Evolutionary conservation across 1,139 yeast species (phyloP).

Genomic region (Yamadazyma atmosphaerica): DNA sequence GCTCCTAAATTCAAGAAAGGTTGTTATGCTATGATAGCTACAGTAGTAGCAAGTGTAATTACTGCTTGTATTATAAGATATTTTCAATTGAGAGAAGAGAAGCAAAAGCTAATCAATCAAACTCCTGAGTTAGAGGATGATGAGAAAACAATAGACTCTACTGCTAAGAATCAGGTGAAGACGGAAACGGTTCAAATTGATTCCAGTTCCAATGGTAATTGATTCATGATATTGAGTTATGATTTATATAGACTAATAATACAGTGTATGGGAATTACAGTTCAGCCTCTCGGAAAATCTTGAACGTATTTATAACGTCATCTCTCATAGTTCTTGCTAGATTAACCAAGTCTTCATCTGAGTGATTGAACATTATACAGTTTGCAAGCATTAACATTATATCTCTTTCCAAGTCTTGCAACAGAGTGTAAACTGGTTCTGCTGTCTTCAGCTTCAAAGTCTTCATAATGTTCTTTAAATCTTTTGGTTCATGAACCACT

Average conservation of each 20-base stretch:
- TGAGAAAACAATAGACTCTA: conserved; percentile 9
- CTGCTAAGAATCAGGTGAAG: conserved; percentile 4
- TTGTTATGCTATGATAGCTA: conserved; percentile 57
- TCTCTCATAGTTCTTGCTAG: conserved; percentile 70
- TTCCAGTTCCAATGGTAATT: not conserved
- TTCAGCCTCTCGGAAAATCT: conserved; percentile 51
- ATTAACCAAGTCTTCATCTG: conserved; percentile 59
- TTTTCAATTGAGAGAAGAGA: conserved; percentile 38
- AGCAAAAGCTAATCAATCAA: not conserved
- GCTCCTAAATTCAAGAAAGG: conserved; percentile 54
- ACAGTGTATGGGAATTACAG: conserved; percentile 3
- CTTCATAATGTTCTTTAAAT: conserved; percentile 61
- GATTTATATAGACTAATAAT: conserved; percentile 1
- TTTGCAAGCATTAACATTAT: conserved; percentile 79
- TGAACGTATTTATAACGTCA: conserved; percentile 52
- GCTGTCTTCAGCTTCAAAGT: conserved; percentile 49
- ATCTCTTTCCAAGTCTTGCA: conserved; percentile 66
- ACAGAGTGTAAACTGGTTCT: conserved; percentile 49
- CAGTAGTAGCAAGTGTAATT: conserved; percentile 32
- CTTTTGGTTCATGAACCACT: conserved; percentile 64
- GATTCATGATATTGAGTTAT: not conserved
- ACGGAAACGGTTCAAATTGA: conserved; percentile 1
- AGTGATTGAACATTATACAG: conserved; percentile 77
- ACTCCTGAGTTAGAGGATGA: conserved; percentile 16
- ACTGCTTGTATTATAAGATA: conserved; percentile 23